Evolutionary conservation across 2,329 filamentous ascomycete species (phyloP), one percentile per base, ranked within the genome.

Genomic region (Orbilia quercus): DNA sequence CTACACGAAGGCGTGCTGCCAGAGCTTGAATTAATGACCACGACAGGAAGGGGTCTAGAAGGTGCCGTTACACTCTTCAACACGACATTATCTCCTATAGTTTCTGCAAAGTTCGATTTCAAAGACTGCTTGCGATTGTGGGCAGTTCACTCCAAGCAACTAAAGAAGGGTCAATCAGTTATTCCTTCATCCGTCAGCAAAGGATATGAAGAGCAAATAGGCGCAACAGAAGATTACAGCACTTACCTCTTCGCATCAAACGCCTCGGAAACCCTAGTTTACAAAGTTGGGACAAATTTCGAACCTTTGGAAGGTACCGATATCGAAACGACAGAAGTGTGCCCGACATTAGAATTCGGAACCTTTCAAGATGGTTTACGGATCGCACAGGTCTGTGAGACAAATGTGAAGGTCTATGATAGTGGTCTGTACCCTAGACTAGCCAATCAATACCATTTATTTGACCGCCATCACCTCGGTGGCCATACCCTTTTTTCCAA

Each of bases 341-440:
- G 69, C 48, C 69, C 69, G 5, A 97, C 95, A 0, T 85, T 98
- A 50, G 90, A 96, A 76, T 90, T 95, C 16, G 91, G 91, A 14
- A 90, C 90, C 0, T 87, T 99, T 80, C 90, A 90, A n/a, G 87
- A 87, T 57, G 88, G 91, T 72, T 91, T 87, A 79, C 88, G 92
- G 69, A 89, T 98, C 34, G 89, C 98, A 14, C 95, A 98, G 79
- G 89, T 96, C 1, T 84, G 96, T 59, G 90, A 89, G 75, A 91
- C 89, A 1, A 94, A 98, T 78, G 88, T 98, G 22, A 87, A 94
- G 70, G 94, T 90, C 74, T 99, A 97, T 77, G 93, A 98, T 80
- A 89, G 89, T 81, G 89, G 91, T 94, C 81, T 85, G 89, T 84
- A 47, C 50, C 62, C 63, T 76, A 74, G 62, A 67, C 63, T 63